Conservation (phyloP, 1,139 yeast genomes). For the Hyphopichia buzzinii region DNA sequence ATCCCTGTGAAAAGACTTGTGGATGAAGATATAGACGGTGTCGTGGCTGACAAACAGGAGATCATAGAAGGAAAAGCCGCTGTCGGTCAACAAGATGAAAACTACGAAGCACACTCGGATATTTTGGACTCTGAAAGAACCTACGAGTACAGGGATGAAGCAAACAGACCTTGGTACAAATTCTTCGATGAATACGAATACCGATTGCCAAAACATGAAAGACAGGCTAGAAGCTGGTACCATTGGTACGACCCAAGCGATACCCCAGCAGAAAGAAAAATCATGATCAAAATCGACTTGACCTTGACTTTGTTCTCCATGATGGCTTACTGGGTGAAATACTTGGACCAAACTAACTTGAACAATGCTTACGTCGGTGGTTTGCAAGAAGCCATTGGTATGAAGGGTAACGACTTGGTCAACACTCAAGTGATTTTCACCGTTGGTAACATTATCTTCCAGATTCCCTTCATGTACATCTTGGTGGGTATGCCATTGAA, state of each 20-base stretch:
- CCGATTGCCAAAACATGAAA: conserved; percentile 33
- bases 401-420: conserved; percentile 57
- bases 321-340: conserved; percentile 67
- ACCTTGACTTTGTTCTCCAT: conserved; percentile 58
- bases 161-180: conserved; percentile 60
- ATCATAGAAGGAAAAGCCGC: not conserved
- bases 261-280: conserved; percentile 52
- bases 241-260: conserved; percentile 63
- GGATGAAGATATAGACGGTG: conserved; percentile 21
- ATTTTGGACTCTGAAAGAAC: conserved; percentile 2
- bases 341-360: conserved; percentile 26
- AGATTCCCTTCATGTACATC: conserved; percentile 33
- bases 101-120: conserved; percentile 4
- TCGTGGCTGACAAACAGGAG: not conserved
- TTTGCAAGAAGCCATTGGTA: conserved; percentile 49
- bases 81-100: conserved; percentile 3
- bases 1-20: conserved; percentile 46
- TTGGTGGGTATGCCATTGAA: conserved; percentile 50
- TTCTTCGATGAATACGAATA: conserved; percentile 64
- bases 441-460: conserved; percentile 50
- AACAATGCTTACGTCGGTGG: conserved; percentile 61
- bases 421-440: conserved; percentile 50
- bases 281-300: conserved; percentile 62
- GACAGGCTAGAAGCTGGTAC: conserved; percentile 51
- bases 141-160: conserved; percentile 60